Evolutionary conservation across 1,139 yeast genomes (phyloP).

Genomic region (Protomyces macrosporus): DNA sequence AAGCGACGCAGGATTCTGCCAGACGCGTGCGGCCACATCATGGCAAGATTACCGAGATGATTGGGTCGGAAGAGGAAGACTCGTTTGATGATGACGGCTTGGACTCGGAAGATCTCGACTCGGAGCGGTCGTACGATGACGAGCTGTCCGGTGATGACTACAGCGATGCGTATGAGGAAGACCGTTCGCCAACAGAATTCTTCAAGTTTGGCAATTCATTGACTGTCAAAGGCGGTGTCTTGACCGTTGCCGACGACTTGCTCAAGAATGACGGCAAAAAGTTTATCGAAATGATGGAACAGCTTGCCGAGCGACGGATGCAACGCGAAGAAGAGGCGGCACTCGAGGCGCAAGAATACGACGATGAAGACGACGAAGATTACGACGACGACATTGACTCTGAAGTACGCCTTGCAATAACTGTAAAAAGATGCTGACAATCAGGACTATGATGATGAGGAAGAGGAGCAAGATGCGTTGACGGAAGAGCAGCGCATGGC

Average conservation of each 20-base stretch:
- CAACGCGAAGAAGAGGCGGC: slow-evolving; percentile 47
- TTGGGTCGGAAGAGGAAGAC: slow-evolving; percentile 19
- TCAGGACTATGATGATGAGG: slow-evolving; percentile 34
- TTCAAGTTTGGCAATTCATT: slow-evolving; percentile 40
- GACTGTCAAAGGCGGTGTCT: slow-evolving; percentile 44
- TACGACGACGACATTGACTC: slow-evolving; percentile 38
- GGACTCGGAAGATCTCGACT: slow-evolving; percentile 5
- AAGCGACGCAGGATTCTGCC: not conserved
- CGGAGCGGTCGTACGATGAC: slow-evolving; percentile 6
- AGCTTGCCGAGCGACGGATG: slow-evolving; percentile 55
- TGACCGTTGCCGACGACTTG: slow-evolving; percentile 71
- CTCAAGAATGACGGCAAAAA: slow-evolving; percentile 67
- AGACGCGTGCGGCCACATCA: slow-evolving; percentile 10
- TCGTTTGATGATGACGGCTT: slow-evolving; percentile 32
- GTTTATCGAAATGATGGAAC: slow-evolving; percentile 73
- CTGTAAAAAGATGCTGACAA: not conserved
- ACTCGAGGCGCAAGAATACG: slow-evolving; percentile 38
- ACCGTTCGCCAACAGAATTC: slow-evolving; percentile 35
- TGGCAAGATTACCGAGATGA: slow-evolving; percentile 18
- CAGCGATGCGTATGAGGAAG: slow-evolving; percentile 27
- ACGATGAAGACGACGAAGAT: slow-evolving; percentile 41
- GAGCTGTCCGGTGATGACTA: slow-evolving; percentile 24
- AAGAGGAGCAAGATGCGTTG: slow-evolving; percentile 43
- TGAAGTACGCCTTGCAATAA: slow-evolving; percentile 20
- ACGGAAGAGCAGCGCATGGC: slow-evolving; percentile 63